A percentile compares a stretch with the other conserved stretches of the same genome.
Evolutionary conservation across 257 asterid genomes (phyloP).

Genomic region (Mitragyna speciosa): DNA sequence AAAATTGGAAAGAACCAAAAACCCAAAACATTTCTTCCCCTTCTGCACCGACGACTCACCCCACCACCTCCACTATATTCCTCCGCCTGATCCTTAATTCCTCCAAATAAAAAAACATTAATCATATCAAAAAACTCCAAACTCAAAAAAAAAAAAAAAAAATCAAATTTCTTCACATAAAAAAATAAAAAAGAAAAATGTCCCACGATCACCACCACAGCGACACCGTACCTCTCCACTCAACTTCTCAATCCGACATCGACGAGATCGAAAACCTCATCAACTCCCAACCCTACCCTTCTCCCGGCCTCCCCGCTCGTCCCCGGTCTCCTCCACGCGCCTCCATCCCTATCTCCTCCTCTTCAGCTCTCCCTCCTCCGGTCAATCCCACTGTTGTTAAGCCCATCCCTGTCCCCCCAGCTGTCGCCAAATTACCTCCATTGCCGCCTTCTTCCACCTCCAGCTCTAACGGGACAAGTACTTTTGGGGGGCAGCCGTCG

Average conservation of each 20-base stretch:
- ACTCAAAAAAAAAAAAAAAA: not conserved
- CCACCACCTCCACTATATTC: not conserved
- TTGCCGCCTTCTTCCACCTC: slow-evolving; percentile 37
- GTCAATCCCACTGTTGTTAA: not conserved
- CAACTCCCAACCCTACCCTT: slow-evolving; percentile 58
- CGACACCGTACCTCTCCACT: slow-evolving; percentile 75
- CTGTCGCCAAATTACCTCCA: slow-evolving; percentile 34
- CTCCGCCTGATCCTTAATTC: not conserved
- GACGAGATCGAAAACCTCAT: slow-evolving; percentile 98
- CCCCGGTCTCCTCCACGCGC: slow-evolving; percentile 85
- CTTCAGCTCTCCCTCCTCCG: slow-evolving; percentile 32
- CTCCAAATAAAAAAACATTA: not conserved
- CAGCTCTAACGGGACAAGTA: slow-evolving; percentile 20
- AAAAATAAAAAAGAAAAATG: slow-evolving; percentile 33
- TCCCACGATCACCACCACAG: slow-evolving; percentile 44
- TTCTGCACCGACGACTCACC: not conserved
- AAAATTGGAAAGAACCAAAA: not conserved
- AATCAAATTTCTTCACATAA: no score
- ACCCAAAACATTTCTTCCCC: not conserved
- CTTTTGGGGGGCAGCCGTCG: slow-evolving; percentile 23
- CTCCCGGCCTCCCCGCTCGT: slow-evolving; percentile 71
- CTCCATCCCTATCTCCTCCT: slow-evolving; percentile 58
- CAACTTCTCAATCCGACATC: slow-evolving; percentile 89
- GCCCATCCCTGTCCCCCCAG: slow-evolving; percentile 24
- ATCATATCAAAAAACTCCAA: not conserved